Evolutionary conservation across 306 rosid genomes (phyloP).

Genomic region (Rosa lucieae): DNA sequence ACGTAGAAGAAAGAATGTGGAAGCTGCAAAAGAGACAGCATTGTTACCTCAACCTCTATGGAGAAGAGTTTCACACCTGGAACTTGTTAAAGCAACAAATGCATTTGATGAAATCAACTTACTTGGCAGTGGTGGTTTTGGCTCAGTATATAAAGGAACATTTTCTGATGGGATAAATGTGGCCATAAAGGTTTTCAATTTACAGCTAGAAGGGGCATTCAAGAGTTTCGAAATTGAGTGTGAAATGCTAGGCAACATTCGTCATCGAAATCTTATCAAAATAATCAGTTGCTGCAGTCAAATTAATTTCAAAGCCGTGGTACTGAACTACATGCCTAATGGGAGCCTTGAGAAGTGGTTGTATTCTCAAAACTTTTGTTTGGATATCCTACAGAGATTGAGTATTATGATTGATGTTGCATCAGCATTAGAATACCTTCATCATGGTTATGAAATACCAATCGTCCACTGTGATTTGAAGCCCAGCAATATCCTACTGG

Average conservation of each 20-base stretch:
- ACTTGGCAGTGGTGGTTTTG: too few species aligned
- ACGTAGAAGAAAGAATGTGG: neutral
- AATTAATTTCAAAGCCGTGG: constrained; percentile 27
- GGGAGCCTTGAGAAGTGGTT: constrained; percentile 31
- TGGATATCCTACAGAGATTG: constrained; percentile 16
- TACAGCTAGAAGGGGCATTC: neutral
- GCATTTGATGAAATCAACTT: constrained; percentile 5
- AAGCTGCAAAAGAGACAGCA: neutral
- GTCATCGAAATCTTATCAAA: constrained; percentile 29
- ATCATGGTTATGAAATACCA: constrained; percentile 28
- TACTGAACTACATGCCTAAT: constrained; percentile 25
- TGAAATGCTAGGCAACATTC: constrained; percentile 2
- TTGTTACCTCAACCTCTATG: neutral
- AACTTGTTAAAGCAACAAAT: constrained; percentile 23
- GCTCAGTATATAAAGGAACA: too few species aligned
- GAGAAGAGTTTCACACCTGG: constrained; percentile 26
- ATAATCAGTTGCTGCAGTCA: constrained; percentile 17
- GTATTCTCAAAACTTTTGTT: neutral
- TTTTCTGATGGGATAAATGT: too few species aligned
- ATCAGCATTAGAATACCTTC: constrained; percentile 42
- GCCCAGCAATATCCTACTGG: constrained; percentile 43
- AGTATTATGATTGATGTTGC: constrained; percentile 31
- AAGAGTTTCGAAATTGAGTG: constrained; percentile 15
- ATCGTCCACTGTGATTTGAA: constrained; percentile 47
- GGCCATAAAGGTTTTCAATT: too few species aligned